phyloP scores from a whole-genome alignment of 352 stramenopile species.

The Pythium folliculosum region DNA sequence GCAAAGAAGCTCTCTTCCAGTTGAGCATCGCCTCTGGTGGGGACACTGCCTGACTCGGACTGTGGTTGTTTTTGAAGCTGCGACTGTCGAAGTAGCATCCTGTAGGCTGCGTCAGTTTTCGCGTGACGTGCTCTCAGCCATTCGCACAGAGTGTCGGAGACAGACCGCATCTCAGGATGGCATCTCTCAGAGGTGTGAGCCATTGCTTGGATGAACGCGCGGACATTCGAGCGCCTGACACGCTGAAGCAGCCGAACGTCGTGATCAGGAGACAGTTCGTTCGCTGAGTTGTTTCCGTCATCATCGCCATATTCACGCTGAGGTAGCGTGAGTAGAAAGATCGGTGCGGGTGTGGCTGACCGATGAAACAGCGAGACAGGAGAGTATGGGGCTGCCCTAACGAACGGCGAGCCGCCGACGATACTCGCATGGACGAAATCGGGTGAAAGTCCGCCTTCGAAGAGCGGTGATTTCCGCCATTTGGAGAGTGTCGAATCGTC shows the following conservation, averaged over 20 bases:
- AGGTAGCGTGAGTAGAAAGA: slow-evolving; percentile 7
- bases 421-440: slow-evolving; percentile 14
- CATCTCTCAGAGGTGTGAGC: not conserved
- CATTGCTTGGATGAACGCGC: slow-evolving; percentile 6
- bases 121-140: slow-evolving; percentile 58
- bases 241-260: not conserved
- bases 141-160: slow-evolving; percentile 35
- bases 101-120: slow-evolving; percentile 58
- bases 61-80: slow-evolving; percentile 22
- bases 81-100: slow-evolving; percentile 60
- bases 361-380: not conserved
- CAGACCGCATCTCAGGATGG: not conserved
- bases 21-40: slow-evolving; percentile 9
- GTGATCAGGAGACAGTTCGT: not conserved
- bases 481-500: not conserved
- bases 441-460: slow-evolving; percentile 16
- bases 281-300: not conserved
- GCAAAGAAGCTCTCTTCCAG: slow-evolving; percentile 66
- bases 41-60: not conserved
- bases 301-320: not conserved
- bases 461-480: slow-evolving; percentile 16
- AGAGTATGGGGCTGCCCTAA: not conserved
- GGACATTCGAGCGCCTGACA: not conserved
- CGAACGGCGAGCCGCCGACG: not conserved
- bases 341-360: not conserved